Percentiles rank a stretch among this genome's conserved stretches.
Evolutionary conservation across 176 grass and related monocot species (phyloP).

Genomic region (Triticum monococcum): DNA sequence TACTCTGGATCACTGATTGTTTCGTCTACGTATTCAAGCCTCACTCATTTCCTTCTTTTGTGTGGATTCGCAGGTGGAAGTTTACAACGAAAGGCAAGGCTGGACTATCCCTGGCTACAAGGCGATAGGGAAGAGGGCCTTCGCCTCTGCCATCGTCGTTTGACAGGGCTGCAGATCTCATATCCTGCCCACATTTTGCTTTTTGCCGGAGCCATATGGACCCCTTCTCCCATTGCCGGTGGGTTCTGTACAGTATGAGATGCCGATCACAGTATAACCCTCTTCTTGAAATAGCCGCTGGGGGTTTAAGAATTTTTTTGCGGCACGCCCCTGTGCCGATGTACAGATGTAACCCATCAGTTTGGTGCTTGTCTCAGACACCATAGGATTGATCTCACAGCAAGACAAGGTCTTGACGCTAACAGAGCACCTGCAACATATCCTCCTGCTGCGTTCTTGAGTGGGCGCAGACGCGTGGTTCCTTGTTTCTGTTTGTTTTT

Average conservation of each 20-base stretch:
- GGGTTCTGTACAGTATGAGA: not conserved
- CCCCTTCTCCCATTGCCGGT: not conserved
- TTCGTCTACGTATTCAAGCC: not conserved
- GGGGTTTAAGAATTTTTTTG: not conserved
- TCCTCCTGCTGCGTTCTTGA: not conserved
- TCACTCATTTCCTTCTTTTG: not conserved
- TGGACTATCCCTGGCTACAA: conserved; percentile 44
- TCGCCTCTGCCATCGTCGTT: conserved; percentile 49
- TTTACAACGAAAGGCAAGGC: conserved; percentile 49
- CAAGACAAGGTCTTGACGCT: not conserved
- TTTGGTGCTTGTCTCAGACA: not conserved
- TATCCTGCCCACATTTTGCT: not conserved
- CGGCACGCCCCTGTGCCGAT: not conserved
- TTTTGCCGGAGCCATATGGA: not conserved
- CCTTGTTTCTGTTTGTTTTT: not conserved
- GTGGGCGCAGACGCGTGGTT: not conserved
- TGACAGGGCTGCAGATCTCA: conserved; percentile 25
- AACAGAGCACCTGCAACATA: not conserved
- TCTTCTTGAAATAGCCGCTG: not conserved
- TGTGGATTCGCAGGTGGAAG: conserved; percentile 53
- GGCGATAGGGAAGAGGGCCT: conserved; percentile 58
- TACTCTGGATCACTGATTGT: not conserved
- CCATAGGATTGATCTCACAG: not conserved
- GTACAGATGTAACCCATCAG: not conserved
- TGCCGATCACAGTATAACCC: not conserved